Conservation (phyloP, 2,329 filamentous ascomycete species). For the Annulohypoxylon truncatum region DNA sequence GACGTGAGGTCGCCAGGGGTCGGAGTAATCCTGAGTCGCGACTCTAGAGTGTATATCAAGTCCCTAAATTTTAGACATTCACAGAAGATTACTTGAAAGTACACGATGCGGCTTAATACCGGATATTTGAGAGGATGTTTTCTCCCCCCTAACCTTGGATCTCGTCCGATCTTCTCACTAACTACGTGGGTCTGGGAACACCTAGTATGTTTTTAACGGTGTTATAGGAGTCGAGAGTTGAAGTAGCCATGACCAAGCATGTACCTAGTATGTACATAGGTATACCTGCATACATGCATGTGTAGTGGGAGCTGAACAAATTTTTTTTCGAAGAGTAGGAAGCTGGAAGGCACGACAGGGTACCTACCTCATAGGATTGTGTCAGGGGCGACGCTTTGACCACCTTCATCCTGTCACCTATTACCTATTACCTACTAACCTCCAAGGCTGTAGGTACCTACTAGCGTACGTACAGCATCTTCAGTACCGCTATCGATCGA, state of each 20-base stretch:
- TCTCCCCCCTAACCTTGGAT: not conserved
- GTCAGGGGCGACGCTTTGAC: not conserved
- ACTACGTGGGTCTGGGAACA: slow-evolving; percentile 3
- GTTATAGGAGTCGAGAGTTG: no score
- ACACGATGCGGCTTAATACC: slow-evolving; percentile 15
- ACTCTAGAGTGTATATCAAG: slow-evolving; percentile 58
- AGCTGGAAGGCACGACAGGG: no score
- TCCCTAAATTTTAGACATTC: slow-evolving; percentile 50
- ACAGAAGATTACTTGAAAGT: slow-evolving; percentile 38
- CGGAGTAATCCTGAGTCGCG: slow-evolving; percentile 49
- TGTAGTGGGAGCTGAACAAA: no score
- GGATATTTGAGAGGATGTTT: slow-evolving; percentile 9
- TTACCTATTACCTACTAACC: not conserved
- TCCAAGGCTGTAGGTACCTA: no score
- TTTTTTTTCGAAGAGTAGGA: no score
- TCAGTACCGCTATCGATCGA: no score
- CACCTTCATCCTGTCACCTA: not conserved
- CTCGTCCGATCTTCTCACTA: not conserved
- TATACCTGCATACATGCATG: no score
- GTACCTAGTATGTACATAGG: no score
- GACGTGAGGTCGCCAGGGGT: slow-evolving; percentile 43
- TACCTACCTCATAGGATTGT: no score
- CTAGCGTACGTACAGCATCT: not conserved
- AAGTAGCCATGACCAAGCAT: no score
- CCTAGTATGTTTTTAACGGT: no score